Percentiles rank a stretch among this genome's conserved stretches.
Evolutionary conservation across 129 eudicot genomes (phyloP).

Genomic region (Tagetes patula): DNA sequence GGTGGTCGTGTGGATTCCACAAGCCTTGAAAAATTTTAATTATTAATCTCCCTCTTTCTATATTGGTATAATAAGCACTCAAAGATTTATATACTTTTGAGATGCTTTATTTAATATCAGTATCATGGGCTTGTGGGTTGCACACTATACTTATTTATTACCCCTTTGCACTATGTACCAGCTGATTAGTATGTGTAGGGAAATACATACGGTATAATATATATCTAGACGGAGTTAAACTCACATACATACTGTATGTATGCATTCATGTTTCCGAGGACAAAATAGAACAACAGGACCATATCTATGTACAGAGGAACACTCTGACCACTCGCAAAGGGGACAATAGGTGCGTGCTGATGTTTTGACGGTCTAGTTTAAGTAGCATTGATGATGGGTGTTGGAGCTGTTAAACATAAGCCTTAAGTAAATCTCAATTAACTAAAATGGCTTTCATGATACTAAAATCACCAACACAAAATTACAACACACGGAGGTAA

Average conservation of each 20-base stretch:
- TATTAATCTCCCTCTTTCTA: neutral
- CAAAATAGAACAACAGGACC: neutral
- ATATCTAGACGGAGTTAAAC: too few species aligned
- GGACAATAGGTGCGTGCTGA: constrained; percentile 53
- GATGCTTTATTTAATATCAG: constrained; percentile 8
- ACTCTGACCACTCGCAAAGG: constrained; percentile 35
- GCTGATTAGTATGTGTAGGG: neutral
- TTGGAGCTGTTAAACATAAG: constrained; percentile 35
- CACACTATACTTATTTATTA: constrained; percentile 25
- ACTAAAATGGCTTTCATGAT: too few species aligned
- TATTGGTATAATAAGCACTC: neutral
- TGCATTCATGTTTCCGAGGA: constrained; percentile 19
- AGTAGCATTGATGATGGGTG: constrained; percentile 45
- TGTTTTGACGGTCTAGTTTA: constrained; percentile 42
- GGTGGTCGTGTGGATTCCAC: constrained; percentile 26
- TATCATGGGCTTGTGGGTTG: constrained; percentile 32
- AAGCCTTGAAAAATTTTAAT: neutral
- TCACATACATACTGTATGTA: constrained; percentile 14
- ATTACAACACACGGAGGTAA: too few species aligned
- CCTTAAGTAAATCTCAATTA: too few species aligned
- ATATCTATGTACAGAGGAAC: too few species aligned
- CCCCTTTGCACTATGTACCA: constrained; percentile 32
- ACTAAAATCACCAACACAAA: too few species aligned
- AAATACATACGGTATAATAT: too few species aligned
- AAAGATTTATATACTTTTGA: neutral